Evolutionary conservation across 352 stramenopile genomes (phyloP), one percentile per base, ranked within the genome.

Genomic region (Phytophthora pseudosyringae): DNA sequence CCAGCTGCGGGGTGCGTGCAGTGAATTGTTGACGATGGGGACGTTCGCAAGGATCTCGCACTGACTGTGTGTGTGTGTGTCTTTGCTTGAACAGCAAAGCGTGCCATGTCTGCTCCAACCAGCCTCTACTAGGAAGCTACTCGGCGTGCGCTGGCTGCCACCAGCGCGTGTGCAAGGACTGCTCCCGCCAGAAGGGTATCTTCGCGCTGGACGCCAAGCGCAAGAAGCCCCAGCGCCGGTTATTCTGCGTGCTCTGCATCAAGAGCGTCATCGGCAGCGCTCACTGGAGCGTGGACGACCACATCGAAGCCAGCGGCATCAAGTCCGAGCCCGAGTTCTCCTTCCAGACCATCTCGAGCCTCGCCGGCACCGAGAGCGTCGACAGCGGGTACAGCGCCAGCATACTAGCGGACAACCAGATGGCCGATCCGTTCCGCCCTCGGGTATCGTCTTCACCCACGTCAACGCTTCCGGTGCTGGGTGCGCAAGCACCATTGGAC

Each of bases 81-180:
- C n/a, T 64, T 58, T 64, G 6, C 31, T 28, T 50, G n/a, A 2
- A 31, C 18, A 75, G 68, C 62, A 58, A 62, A 39, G 31, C 40
- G 43, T 83, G 75, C 31, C 68, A 83, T 51, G 56, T 81, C 32
- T 78, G 73, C 36, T 71, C 53, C 40, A 66, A 39, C 44, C 55
- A 39, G 29, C 64, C 49, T 21, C 65, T 62, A 18, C 62, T 69
- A 33, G 45, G 32, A 40, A 68, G 55, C 48, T 67, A 71, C 25
- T 48, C 48, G 2, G 10, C 56, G 8, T 83, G 75, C 21, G 64
- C 71, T 25, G 71, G 67, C 0, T 83, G 75, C 36, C 66, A 67
- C 12, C 64, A 83, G 66, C 76, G 58, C 33, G 67, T 70, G n/a
- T 83, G 75, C 47, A 76, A 69, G 62, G 59, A 66, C 18, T 83